Evolutionary conservation across 306 rosid genomes (phyloP), one percentile per base, ranked within the genome.

Genomic region (Sechiopsis laciniata): DNA sequence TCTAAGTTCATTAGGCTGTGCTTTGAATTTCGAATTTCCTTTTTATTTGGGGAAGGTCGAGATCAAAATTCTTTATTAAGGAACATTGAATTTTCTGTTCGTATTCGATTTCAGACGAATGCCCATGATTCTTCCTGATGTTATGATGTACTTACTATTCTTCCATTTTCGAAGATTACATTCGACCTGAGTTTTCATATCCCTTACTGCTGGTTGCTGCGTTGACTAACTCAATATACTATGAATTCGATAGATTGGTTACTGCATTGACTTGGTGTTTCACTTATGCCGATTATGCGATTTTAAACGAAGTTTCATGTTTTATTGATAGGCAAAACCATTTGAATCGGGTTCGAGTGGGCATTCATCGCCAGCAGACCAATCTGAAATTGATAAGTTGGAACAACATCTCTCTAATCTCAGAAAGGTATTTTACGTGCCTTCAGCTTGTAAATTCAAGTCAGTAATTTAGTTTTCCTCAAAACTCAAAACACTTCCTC

Each of bases 301-400:
- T 26, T 53, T 16, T 32, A 71, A 71, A 3, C 17, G 29, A 26
- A 26, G 50, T 16, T 2, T 71, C 50, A 6, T 71, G 62, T 29
- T 53, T 53, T 9, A 12, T 69, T 69, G 53, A 68, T 51, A 95
- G 99, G 91, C 81, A 19, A 78, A 82, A 83, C 8, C 86, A 61
- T 84, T 76, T 76, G 96, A 89, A 62, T 14, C 80, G 53, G 76
- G 85, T 75, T 68, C 86, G 69, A 84, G 90, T 19, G 74, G 79
- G 13, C 77, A 79, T 17, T 32, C 57, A 13, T 76, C 82, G 72
- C 83, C 89, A 42, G 76, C 56, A 2, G 90, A 89, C 74, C 85
- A 89, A 73, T 78, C 76, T 62, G 95, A 91, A 82, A 82, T 90
- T 19, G 95, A 88, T 73, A 91, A 89, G 75, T 83, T 91, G 73